Base-by-base conservation (phyloP, 2,329 filamentous ascomycete species). In the Fusarium anthophilum region DNA sequence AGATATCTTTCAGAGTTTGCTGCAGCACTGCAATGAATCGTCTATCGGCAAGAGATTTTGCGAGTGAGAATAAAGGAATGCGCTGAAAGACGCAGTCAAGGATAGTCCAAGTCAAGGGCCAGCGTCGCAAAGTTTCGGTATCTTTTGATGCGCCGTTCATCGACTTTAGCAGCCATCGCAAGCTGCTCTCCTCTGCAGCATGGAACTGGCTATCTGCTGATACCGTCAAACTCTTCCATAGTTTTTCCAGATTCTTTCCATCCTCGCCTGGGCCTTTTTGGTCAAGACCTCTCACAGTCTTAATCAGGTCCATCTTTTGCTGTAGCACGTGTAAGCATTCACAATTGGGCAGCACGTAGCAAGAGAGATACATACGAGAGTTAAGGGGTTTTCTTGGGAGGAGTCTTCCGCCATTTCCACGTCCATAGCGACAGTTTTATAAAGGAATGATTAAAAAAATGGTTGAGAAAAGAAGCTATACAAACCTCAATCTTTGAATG, bases 11-110 rank as follows among this genome's bases (percentile, higher is more conserved):
- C 54, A 95, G 82, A 1, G 91, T 89, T 76, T 90, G 88, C 76
- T 91, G 90, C 47, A 97, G 80, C 15, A 94, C 88, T 2, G 83
- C 82, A 39, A 93, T 83, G 60, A 97, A 94, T 51, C 90, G 88
- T 64, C 91, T 87, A 66, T 95, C 91, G 28, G 90, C 91, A 12
- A 97, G 86, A 8, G 93, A 90, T 66, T 91, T 91, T 14, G 93
- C 93, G 30, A 94, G 85, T 17, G 90, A 91, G 51, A 92, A 91
- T 0, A 91, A 84, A 1, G 93, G 91, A 24, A 96, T 89, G n/a
- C 90, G 84, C 56, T 86, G 84, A 61, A 94, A 87, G 54, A 92
- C 85, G 66, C 87, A 87, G 50, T 86, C 85, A 30, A 95, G 80
- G 41, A 94, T 86, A 37, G 84, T 85, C 93, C 90, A 92, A 15